phyloP scores from a whole-genome alignment of 495 filamentous ascomycete species.

The Hyphodiscus hymeniophilus region DNA sequence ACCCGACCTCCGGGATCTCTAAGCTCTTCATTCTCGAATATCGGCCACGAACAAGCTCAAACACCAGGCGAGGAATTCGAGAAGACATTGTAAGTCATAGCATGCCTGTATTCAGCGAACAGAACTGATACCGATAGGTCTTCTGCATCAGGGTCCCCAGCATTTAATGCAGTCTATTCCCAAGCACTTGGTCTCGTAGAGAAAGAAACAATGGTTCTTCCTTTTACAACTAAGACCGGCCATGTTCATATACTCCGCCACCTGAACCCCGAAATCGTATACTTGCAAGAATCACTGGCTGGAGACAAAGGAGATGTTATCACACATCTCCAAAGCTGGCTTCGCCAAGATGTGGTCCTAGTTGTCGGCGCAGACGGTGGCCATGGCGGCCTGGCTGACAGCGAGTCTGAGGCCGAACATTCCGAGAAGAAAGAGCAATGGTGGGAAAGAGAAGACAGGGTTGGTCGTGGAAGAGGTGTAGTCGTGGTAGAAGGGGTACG shows the following conservation, averaged over 20 bases:
- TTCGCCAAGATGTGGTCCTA: conserved; percentile 68
- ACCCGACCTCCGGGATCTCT: conserved; percentile 52
- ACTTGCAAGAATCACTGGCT: conserved; percentile 70
- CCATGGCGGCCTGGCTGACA: conserved; percentile 80
- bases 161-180: conserved; percentile 67
- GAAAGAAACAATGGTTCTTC: conserved; percentile 76
- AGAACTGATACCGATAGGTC: conserved; percentile 21
- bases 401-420: conserved; percentile 70
- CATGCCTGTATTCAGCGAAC: conserved; percentile 14
- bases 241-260: conserved; percentile 79
- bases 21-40: conserved; percentile 82
- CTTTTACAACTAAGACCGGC: conserved; percentile 70
- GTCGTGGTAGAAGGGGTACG: conserved; percentile 74
- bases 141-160: conserved; percentile 32
- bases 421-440: conserved; percentile 56
- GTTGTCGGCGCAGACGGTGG: conserved; percentile 81
- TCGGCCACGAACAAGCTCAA: conserved; percentile 64
- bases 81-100: conserved; percentile 40
- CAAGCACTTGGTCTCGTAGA: conserved; percentile 71
- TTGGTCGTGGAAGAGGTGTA: conserved; percentile 77
- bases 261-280: conserved; percentile 72
- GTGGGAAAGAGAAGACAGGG: conserved; percentile 77
- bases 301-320: conserved; percentile 64
- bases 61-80: conserved; percentile 57
- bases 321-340: conserved; percentile 71